Base-by-base conservation (phyloP, 192 early-diverging fungal species). In the Podila clonocystis region DNA sequence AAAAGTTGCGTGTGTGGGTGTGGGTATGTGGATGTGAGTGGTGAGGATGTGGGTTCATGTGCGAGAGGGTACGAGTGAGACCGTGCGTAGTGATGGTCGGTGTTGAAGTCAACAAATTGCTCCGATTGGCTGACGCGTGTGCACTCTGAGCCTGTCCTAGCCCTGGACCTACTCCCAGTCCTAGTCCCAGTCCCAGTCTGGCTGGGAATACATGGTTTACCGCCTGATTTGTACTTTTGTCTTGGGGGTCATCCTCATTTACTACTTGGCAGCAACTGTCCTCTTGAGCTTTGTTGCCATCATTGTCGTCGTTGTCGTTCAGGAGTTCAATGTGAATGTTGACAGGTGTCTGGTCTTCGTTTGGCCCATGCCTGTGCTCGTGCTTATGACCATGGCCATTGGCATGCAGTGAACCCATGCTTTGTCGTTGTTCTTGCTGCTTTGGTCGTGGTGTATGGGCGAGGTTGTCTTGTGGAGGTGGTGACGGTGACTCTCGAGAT, bases 1-100 rank as follows among this genome's bases (percentile, higher is more conserved):
- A 79, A 58, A 64, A 79, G 41, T 72, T 79, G 24, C 76, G 65
- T 5, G 64, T 79, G 31, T 79, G 76, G 0, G 77, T 68, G 5
- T 72, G 62, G 29, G 59, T 33, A 61, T 61, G 26, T 59, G 63
- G 36, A 28, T 33, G 22, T 30, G 57, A 33, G 34, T 61, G 29
- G 59, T 28, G 38, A n/a, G 55, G 29, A 24, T 55, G 48, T n/a
- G 59, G 15, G 68, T 55, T n/a, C 24, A 26, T 24, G 9, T 55
- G 52, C 52, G 52, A 55, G 52, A 55, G 52, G 6, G 52, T 55
- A 6, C 52, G 52, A 9, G 52, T 55, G n/a, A 55, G 52, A 26
- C 52, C 52, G 24, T 22, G n/a, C 24, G 52, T 55, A 2, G 52
- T 26, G 22, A 55, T 55, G 12, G 52, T 55, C 3, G 52, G 20